These are phyloP conservation scores for Lepidium africanum DNA, from an alignment of 345 rosid genomes.

Conservation along the genomic window DNA sequence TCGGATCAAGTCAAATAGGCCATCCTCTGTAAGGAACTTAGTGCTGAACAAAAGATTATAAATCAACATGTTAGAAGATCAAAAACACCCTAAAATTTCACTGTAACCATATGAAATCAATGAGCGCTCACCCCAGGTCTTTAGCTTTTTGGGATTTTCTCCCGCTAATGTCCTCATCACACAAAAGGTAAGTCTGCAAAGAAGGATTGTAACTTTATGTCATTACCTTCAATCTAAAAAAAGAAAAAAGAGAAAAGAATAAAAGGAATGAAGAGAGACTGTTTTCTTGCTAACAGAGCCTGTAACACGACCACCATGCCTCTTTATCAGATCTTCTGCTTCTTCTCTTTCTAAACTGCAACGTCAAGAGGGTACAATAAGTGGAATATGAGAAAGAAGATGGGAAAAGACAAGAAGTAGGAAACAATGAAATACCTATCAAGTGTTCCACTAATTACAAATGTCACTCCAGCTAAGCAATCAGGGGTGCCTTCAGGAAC, in stretches of 20 bases:
- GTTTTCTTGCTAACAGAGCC: constrained; percentile 99
- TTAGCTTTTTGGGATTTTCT: constrained; percentile 80
- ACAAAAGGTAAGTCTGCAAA: constrained; percentile 85
- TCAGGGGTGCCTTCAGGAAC: constrained; percentile 93
- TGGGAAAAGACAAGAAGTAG: background rate
- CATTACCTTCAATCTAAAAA: constrained; percentile 15
- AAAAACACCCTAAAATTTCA: constrained; percentile 13
- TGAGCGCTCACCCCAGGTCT: constrained; percentile 73
- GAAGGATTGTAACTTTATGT: constrained; percentile 20
- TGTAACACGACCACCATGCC: constrained; percentile 89
- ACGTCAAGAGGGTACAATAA: constrained; percentile 17
- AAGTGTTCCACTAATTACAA: constrained; percentile 98
- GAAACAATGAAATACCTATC: constrained; percentile 59
- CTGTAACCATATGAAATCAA: constrained; percentile 1
- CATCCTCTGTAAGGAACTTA: constrained; percentile 82
- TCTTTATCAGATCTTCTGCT: constrained; percentile 93
- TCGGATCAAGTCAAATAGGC: constrained; percentile 73
- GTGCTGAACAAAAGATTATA: constrained; percentile 43
- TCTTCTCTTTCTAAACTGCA: constrained; percentile 96
- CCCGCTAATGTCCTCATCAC: constrained; percentile 96
- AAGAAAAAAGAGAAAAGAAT: constrained; percentile 12
- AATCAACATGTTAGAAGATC: constrained; percentile 15
- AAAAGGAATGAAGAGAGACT: constrained; percentile 31
- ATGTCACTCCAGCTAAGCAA: constrained; percentile 82
- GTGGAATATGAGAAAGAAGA: background rate